These are phyloP conservation scores for Sordaria brevicollis DNA, from an alignment of 495 filamentous ascomycete species.

Conservation along the genomic window DNA sequence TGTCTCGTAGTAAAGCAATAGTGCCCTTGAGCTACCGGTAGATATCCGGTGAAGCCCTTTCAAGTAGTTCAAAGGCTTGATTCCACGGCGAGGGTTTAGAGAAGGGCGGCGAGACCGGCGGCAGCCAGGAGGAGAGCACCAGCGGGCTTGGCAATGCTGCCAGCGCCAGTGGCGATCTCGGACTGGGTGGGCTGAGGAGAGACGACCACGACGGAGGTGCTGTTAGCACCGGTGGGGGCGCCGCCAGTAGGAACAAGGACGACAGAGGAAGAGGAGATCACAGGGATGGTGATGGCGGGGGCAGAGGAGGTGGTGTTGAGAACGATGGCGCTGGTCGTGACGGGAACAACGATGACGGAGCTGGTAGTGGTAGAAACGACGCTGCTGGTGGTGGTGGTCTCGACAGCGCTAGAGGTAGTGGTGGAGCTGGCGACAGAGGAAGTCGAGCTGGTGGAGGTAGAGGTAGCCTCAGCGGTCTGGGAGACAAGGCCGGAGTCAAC, in stretches of 20 bases:
- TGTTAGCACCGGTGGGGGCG: background rate
- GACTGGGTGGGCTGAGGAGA: constrained; percentile 4
- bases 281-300: background rate
- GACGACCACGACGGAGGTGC: background rate
- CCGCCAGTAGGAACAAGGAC: background rate
- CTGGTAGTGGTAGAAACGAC: constrained; percentile 1
- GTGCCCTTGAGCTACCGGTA: constrained; percentile 1
- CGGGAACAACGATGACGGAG: background rate
- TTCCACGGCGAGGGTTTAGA: constrained; percentile 21
- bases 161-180: constrained; percentile 10
- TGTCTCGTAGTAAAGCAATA: constrained; percentile 22
- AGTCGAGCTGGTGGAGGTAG: constrained; percentile 7
- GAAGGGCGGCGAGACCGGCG: constrained; percentile 21
- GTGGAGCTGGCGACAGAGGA: constrained; percentile 8
- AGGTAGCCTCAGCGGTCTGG: constrained; percentile 18
- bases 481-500: constrained; percentile 29
- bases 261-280: background rate
- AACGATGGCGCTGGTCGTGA: background rate
- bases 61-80: constrained; percentile 6
- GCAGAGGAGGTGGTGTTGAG: constrained; percentile 11
- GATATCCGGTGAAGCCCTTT: constrained; percentile 1
- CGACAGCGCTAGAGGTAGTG: constrained; percentile 1
- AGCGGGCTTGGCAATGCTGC: constrained; percentile 12
- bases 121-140: constrained; percentile 14
- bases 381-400: constrained; percentile 1